Evolutionary conservation across 768 basidiomycete species (phyloP).

Genomic region (Podaxis sp.): DNA sequence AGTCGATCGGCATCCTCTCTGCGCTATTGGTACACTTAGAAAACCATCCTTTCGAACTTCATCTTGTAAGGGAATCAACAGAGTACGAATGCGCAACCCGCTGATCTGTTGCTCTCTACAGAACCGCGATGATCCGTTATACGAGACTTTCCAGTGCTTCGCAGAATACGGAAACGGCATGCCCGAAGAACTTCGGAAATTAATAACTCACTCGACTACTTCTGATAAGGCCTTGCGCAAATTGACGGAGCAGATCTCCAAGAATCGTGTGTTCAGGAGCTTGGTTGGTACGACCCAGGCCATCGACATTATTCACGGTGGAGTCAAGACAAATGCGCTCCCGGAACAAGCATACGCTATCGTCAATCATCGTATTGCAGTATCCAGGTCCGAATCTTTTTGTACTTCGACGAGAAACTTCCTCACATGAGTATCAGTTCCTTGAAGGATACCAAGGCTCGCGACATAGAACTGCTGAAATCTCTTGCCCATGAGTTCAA

Average conservation of each 20-base stretch:
- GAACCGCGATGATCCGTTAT: conserved; percentile 59
- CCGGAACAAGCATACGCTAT: conserved; percentile 72
- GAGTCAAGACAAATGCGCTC: conserved; percentile 76
- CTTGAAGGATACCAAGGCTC: conserved; percentile 43
- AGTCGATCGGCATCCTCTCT: conserved; percentile 84
- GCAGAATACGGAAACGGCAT: conserved; percentile 62
- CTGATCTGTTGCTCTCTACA: conserved; percentile 20
- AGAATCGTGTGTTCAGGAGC: conserved; percentile 40
- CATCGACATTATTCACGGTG: conserved; percentile 66
- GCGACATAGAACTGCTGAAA: conserved; percentile 44
- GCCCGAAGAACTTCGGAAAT: conserved; percentile 42
- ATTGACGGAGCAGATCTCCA: conserved; percentile 48
- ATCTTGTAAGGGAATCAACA: conserved; percentile 41
- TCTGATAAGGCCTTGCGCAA: conserved; percentile 51
- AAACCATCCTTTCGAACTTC: conserved; percentile 52
- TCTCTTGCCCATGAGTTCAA: conserved; percentile 53
- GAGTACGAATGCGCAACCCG: not conserved
- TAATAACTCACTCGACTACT: conserved; percentile 45
- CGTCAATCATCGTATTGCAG: conserved; percentile 72
- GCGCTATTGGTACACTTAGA: conserved; percentile 70
- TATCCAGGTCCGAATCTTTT: conserved; percentile 45
- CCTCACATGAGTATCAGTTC: conserved; percentile 27
- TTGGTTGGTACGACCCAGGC: conserved; percentile 75
- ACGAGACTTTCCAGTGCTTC: conserved; percentile 61
- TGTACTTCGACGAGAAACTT: not conserved